A percentile compares a stretch with the other conserved stretches of the same genome.
phyloP scores from a whole-genome alignment of 1,139 yeast species.

The Wickerhamomyces sp. region DNA sequence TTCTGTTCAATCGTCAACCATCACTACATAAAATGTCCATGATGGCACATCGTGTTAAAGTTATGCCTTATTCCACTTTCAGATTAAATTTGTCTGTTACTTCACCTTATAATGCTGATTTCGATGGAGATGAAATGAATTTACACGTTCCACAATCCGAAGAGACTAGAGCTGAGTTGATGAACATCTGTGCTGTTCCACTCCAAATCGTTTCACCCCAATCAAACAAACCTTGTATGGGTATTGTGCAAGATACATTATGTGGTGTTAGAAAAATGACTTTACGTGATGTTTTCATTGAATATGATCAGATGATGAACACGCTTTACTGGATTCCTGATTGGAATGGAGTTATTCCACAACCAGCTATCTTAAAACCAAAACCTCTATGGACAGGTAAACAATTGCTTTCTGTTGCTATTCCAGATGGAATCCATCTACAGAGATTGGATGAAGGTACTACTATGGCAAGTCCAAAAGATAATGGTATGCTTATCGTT shows the following conservation, averaged over 20 bases:
- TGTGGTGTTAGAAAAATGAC: constrained; percentile 98
- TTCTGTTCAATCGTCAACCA: constrained; percentile 97
- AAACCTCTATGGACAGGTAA: constrained; percentile 98
- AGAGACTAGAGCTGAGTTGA: constrained; percentile 94
- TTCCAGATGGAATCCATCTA: constrained; percentile 92
- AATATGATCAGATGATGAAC: constrained; percentile 92
- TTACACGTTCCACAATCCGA: constrained; percentile 99
- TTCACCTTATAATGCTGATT: constrained; percentile 98
- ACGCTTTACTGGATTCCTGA: constrained; percentile 96
- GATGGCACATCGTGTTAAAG: constrained; percentile 99
- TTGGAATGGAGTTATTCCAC: constrained; percentile 99
- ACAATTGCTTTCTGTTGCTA: constrained; percentile 86
- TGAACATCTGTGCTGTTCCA: constrained; percentile 95
- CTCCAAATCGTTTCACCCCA: constrained; percentile 97
- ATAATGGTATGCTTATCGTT: constrained; percentile 31
- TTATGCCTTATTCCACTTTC: constrained; percentile 98
- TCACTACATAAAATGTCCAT: constrained; percentile 98
- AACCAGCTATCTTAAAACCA: constrained; percentile 91
- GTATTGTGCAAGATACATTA: constrained; percentile 97
- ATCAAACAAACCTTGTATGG: constrained; percentile 98
- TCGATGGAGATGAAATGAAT: constrained; percentile 99
- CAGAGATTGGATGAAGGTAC: constrained; percentile 91
- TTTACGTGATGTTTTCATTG: constrained; percentile 80
- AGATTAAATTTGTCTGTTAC: constrained; percentile 95
- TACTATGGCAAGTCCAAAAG: constrained; percentile 76